Evolutionary conservation across 805 yeast genomes (phyloP).

Genomic region (Candida nemodendra): DNA sequence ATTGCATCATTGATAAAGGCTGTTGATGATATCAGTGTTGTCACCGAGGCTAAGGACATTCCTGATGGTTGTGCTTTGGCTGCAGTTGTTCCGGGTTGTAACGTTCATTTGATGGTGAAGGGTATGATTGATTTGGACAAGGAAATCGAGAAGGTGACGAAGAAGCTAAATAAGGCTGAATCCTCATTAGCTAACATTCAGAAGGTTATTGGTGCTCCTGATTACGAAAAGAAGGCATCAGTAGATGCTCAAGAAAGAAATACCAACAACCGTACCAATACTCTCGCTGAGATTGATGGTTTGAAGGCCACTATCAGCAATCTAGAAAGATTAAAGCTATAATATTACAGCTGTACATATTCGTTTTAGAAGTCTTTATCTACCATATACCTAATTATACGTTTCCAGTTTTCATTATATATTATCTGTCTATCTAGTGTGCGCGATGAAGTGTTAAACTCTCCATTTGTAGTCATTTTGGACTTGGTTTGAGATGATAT

Average conservation of each 20-base stretch:
- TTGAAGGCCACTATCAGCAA: constrained; percentile 81
- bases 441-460: constrained; percentile 12
- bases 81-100: constrained; percentile 75
- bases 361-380: not conserved
- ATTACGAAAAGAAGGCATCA: constrained; percentile 84
- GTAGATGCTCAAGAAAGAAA: constrained; percentile 79
- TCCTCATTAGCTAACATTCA: constrained; percentile 61
- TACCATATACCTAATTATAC: not conserved
- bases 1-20: constrained; percentile 91
- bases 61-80: constrained; percentile 91
- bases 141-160: constrained; percentile 79
- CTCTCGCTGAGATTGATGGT: constrained; percentile 86
- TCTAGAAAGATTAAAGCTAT: constrained; percentile 74
- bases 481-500: constrained; percentile 46
- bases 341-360: constrained; percentile 6
- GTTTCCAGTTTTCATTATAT: too few relatives aligned
- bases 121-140: constrained; percentile 92
- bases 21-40: constrained; percentile 70
- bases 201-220: constrained; percentile 67
- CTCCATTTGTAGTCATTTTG: constrained; percentile 62
- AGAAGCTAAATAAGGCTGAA: constrained; percentile 67
- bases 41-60: constrained; percentile 50
- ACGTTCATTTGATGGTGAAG: constrained; percentile 87
- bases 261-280: constrained; percentile 61
- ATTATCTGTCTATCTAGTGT: too few relatives aligned